Conservation (phyloP, 2,329 filamentous ascomycete species). For the Zarea fungicola region DNA sequence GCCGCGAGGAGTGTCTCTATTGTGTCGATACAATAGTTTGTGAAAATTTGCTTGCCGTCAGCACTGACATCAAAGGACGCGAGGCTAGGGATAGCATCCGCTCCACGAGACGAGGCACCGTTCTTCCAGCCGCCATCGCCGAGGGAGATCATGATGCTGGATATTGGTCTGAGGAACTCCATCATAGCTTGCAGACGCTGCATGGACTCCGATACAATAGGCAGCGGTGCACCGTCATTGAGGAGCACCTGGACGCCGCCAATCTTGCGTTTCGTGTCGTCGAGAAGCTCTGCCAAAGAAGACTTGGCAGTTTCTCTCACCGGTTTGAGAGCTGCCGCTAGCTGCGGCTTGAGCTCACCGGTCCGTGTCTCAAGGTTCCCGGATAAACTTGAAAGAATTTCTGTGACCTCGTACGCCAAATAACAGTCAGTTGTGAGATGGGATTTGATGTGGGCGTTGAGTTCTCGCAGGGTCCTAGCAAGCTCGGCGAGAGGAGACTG, state of each 20-base stretch:
- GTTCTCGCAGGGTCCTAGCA: constrained; percentile 75
- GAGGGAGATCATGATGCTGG: constrained; percentile 84
- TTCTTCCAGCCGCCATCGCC: constrained; percentile 86
- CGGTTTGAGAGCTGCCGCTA: constrained; percentile 82
- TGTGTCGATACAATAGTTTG: constrained; percentile 84
- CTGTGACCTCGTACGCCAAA: constrained; percentile 90
- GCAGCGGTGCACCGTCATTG: constrained; percentile 69
- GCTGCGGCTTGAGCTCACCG: constrained; percentile 75
- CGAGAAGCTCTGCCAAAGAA: constrained; percentile 76
- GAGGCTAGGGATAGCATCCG: constrained; percentile 63
- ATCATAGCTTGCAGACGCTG: constrained; percentile 81
- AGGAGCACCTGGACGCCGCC: constrained; percentile 63
- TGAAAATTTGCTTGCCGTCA: constrained; percentile 82
- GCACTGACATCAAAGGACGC: constrained; percentile 82
- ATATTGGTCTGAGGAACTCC: constrained; percentile 77
- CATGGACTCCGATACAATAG: constrained; percentile 80
- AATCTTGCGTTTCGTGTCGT: constrained; percentile 72
- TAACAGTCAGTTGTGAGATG: constrained; percentile 90
- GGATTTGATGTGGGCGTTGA: constrained; percentile 83
- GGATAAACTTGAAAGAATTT: constrained; percentile 77
- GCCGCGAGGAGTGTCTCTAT: constrained; percentile 74
- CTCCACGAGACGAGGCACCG: constrained; percentile 47
- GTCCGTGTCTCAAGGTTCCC: constrained; percentile 75
- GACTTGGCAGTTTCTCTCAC: constrained; percentile 87
- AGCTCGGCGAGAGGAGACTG: constrained; percentile 75